Conservation (phyloP, 192 early-diverging fungal genomes). For the Phycomyces nitens region DNA sequence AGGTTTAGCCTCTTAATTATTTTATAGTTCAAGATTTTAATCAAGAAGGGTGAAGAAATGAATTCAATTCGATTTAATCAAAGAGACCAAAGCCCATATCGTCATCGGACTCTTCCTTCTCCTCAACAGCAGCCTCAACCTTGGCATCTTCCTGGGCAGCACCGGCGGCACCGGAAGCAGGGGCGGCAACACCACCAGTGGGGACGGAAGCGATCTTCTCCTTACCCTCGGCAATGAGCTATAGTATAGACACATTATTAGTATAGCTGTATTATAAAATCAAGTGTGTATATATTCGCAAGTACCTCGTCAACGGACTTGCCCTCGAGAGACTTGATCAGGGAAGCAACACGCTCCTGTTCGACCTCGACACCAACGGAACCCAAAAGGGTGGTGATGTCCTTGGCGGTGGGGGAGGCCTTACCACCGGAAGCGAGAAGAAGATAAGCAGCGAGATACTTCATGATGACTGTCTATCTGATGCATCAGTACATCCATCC, state of each 20-base stretch:
- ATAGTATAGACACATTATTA: constrained; percentile 4
- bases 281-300: no score
- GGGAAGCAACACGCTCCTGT: constrained; percentile 66
- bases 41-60: not conserved
- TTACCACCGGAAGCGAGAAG: constrained; percentile 91
- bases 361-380: constrained; percentile 94
- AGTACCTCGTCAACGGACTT: constrained; percentile 82
- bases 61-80: constrained; percentile 70
- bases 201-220: constrained; percentile 92
- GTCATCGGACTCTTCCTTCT: constrained; percentile 83
- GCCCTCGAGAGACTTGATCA: constrained; percentile 81
- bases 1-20: no score
- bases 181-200: constrained; percentile 76
- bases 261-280: not conserved
- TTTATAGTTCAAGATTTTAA: constrained; percentile 4
- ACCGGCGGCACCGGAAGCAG: constrained; percentile 53
- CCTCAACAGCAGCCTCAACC: constrained; percentile 83
- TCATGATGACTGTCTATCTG: constrained; percentile 56
- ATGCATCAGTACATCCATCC: constrained; percentile 11
- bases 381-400: constrained; percentile 80
- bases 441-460: constrained; percentile 98
- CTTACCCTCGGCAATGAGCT: constrained; percentile 88
- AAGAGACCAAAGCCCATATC: constrained; percentile 98
- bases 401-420: constrained; percentile 69
- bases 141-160: constrained; percentile 30